phyloP scores from a whole-genome alignment of 768 basidiomycete species.

The Lactarius vividus region DNA sequence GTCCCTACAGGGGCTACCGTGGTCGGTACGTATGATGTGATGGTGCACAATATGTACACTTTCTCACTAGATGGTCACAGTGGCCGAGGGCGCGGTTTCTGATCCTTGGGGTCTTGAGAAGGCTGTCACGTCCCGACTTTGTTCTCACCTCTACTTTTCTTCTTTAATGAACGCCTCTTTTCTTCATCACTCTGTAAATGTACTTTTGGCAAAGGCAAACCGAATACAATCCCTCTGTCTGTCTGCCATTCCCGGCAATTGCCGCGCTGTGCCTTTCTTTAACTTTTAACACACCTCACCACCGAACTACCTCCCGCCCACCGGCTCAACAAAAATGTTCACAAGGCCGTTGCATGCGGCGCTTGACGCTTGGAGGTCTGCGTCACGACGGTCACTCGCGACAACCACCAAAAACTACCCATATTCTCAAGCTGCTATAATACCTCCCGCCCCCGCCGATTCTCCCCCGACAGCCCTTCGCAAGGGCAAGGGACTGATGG shows the following conservation, averaged over 20 bases:
- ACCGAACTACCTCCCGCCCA: background rate
- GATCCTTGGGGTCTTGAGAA: slow-evolving; percentile 26
- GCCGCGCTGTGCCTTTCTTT: background rate
- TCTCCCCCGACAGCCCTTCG: slow-evolving; percentile 47
- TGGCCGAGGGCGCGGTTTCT: slow-evolving; percentile 77
- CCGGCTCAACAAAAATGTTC: slow-evolving; percentile 16
- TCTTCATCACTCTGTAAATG: slow-evolving; percentile 2
- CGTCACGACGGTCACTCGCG: slow-evolving; percentile 8
- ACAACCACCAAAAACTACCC: slow-evolving; percentile 45
- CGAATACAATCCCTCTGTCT: background rate
- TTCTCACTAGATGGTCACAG: slow-evolving; percentile 35
- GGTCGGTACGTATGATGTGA: slow-evolving; percentile 57
- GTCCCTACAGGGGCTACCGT: slow-evolving; percentile 61
- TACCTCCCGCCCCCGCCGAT: slow-evolving; percentile 45
- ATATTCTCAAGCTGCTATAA: slow-evolving; percentile 67
- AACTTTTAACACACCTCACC: background rate
- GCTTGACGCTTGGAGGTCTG: slow-evolving; percentile 2
- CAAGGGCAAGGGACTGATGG: slow-evolving; percentile 76
- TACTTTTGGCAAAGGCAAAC: background rate
- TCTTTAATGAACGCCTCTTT: slow-evolving; percentile 13
- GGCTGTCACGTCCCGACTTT: slow-evolving; percentile 8
- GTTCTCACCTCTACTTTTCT: slow-evolving; percentile 6
- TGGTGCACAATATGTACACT: background rate
- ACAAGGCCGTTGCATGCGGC: slow-evolving; percentile 5
- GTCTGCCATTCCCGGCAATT: slow-evolving; percentile 11